These are phyloP conservation scores for Dimargaris cristalligena DNA, from an alignment of 192 early-diverging fungal genomes.

Conservation along the genomic window DNA sequence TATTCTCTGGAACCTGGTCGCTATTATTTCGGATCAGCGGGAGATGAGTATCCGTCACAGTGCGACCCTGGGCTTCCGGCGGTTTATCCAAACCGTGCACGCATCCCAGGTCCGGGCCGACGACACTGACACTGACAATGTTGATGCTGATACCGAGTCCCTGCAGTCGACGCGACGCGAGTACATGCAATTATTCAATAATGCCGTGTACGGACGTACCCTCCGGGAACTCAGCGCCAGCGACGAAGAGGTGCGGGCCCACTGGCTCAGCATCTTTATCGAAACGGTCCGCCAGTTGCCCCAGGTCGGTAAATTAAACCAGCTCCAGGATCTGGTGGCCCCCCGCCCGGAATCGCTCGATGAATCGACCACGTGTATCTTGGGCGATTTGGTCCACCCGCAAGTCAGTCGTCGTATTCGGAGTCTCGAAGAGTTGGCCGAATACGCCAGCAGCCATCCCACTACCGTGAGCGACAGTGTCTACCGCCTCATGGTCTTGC, in stretches of 20 bases:
- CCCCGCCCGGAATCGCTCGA: no score
- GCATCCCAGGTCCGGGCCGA: constrained; percentile 9
- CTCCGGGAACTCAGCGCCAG: constrained; percentile 43
- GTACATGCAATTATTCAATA: constrained; percentile 28
- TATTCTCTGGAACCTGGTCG: constrained; percentile 73
- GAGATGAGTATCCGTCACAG: constrained; percentile 80
- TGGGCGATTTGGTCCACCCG: background rate
- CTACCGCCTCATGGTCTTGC: constrained; percentile 12
- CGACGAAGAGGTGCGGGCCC: constrained; percentile 41
- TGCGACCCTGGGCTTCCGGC: constrained; percentile 51
- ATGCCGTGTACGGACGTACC: constrained; percentile 52
- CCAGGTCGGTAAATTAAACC: no score
- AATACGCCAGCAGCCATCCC: background rate
- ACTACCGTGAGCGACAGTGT: background rate
- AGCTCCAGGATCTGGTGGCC: no score
- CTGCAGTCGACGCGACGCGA: no score
- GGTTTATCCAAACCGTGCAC: constrained; percentile 44
- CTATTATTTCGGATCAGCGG: constrained; percentile 60
- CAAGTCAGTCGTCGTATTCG: background rate
- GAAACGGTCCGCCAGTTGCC: constrained; percentile 43
- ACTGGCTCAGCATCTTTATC: constrained; percentile 50
- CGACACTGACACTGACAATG: constrained; percentile 15
- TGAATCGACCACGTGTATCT: no score
- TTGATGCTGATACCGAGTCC: no score
- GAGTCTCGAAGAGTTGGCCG: background rate